A percentile compares a stretch with the other conserved stretches of the same genome.
These are phyloP conservation scores for Bipolaris bicolor DNA, from an alignment of 2,329 filamentous ascomycete genomes.

Conservation along the genomic window DNA sequence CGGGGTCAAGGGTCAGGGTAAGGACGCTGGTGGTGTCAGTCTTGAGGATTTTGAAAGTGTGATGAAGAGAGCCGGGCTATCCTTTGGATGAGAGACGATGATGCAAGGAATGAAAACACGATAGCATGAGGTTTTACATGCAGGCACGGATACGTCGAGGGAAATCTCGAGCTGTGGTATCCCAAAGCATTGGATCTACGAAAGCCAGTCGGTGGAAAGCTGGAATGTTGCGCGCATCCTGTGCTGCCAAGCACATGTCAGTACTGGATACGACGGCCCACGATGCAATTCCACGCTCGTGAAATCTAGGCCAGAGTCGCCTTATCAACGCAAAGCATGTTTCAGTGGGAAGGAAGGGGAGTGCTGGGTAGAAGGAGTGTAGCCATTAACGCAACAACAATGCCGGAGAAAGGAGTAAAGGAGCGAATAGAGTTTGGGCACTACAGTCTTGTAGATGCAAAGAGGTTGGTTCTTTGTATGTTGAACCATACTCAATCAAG, in stretches of 20 bases:
- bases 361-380: not conserved
- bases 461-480: not conserved
- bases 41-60: slow-evolving; percentile 84
- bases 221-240: not conserved
- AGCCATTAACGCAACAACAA: not conserved
- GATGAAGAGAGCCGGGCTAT: slow-evolving; percentile 80
- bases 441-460: not conserved
- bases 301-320: not conserved
- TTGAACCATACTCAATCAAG: not conserved
- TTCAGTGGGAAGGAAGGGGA: not conserved
- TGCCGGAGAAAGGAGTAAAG: not conserved
- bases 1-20: slow-evolving; percentile 63
- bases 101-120: not conserved
- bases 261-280: not conserved
- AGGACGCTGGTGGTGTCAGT: slow-evolving; percentile 69
- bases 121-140: not conserved
- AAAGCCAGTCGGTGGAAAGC: not conserved
- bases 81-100: slow-evolving; percentile 66
- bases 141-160: not conserved
- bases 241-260: not conserved
- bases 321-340: not conserved
- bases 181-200: not conserved
- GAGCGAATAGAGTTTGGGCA: not conserved
- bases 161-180: not conserved
- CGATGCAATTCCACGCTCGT: not conserved